Conservation (phyloP, 139 green algal genomes). For the Pycnococcus provasolii region DNA sequence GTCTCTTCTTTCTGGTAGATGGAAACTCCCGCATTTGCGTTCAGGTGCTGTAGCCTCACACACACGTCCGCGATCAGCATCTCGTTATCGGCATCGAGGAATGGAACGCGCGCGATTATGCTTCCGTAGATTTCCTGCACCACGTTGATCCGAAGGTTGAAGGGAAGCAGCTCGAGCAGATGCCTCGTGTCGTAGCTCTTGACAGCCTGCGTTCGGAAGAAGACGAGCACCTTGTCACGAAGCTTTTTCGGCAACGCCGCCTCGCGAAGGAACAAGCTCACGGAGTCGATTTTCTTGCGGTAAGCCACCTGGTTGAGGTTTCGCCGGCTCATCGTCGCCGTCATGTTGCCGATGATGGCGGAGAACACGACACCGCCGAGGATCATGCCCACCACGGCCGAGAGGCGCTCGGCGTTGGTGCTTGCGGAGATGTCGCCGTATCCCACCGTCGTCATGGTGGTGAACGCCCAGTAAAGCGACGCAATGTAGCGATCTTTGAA, state of each 20-base stretch:
- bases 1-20: too few relatives aligned
- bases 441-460: constrained; percentile 34
- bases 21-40: too few relatives aligned
- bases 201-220: constrained; percentile 15
- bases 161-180: constrained; percentile 10
- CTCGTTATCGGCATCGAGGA: neutral
- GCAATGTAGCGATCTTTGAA: constrained; percentile 26
- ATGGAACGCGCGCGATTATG: neutral
- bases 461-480: constrained; percentile 29
- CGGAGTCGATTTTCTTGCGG: constrained; percentile 17
- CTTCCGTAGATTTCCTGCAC: constrained; percentile 4
- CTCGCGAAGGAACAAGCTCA: constrained; percentile 13
- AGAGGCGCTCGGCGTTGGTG: constrained; percentile 20
- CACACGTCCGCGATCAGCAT: neutral
- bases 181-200: constrained; percentile 3
- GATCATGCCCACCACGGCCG: constrained; percentile 28
- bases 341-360: constrained; percentile 9
- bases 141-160: constrained; percentile 7
- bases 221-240: constrained; percentile 5
- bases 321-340: neutral
- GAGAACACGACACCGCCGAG: constrained; percentile 30
- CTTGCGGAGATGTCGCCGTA: constrained; percentile 37
- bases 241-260: neutral
- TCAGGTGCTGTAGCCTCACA: too few relatives aligned
- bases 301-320: neutral